Conservation (phyloP, 1,139 yeast species). For the Nakaseomyces bracarensis region DNA sequence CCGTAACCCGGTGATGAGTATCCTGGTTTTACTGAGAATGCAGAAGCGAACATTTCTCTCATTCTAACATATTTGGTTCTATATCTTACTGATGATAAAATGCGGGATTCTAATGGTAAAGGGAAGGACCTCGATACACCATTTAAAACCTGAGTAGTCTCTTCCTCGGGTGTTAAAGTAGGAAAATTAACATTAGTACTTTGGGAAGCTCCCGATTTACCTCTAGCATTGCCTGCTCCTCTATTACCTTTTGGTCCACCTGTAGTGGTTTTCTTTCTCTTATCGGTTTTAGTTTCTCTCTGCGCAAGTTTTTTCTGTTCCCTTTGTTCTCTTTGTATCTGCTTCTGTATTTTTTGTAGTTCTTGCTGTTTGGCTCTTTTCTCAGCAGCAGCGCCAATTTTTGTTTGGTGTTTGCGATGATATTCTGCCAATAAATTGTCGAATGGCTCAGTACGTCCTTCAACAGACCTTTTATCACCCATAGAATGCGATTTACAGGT, state of each 20-base stretch:
- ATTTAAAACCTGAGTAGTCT: conserved; percentile 83
- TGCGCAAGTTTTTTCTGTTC: conserved; percentile 19
- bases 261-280: conserved; percentile 8
- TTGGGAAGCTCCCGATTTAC: conserved; percentile 5
- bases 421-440: conserved; percentile 82
- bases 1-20: conserved; percentile 38
- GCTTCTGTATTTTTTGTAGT: conserved; percentile 24
- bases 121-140: conserved; percentile 82
- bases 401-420: conserved; percentile 87
- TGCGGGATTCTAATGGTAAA: conserved; percentile 71
- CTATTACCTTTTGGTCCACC: conserved; percentile 7
- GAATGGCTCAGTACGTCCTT: conserved; percentile 87
- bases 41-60: conserved; percentile 69
- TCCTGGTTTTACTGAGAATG: conserved; percentile 36
- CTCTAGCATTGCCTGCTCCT: neutral
- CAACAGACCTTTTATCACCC: conserved; percentile 96
- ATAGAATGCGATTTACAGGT: conserved; percentile 97
- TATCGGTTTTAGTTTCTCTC: conserved; percentile 13
- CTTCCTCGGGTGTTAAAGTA: conserved; percentile 64
- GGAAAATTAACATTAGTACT: conserved; percentile 9
- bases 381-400: conserved; percentile 73
- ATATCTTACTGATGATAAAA: conserved; percentile 59
- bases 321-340: conserved; percentile 24
- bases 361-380: conserved; percentile 37
- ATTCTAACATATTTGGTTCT: conserved; percentile 69